phyloP scores from a whole-genome alignment of 164 flowering plant genomes.

The Tinospora cordifolia region DNA sequence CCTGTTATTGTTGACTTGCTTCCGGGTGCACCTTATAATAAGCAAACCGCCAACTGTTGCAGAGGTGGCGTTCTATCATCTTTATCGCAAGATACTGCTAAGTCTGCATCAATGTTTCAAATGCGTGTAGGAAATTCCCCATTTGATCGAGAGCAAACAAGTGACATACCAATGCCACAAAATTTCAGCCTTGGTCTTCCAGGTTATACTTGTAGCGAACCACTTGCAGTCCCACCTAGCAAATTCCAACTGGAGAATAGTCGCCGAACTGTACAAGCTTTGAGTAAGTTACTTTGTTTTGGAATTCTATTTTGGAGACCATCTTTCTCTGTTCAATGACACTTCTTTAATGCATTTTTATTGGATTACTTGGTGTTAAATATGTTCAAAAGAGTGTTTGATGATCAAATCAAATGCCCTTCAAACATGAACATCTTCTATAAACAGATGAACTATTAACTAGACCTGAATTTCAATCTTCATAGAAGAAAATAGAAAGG shows the following conservation, averaged over 20 bases:
- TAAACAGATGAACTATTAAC: too few species aligned
- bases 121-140: constrained; percentile 34
- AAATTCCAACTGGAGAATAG: constrained; percentile 33
- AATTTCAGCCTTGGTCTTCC: constrained; percentile 53
- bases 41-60: constrained; percentile 59
- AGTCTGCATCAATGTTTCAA: constrained; percentile 32
- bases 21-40: constrained; percentile 48
- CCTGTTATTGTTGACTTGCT: constrained; percentile 47
- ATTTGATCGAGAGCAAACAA: not conserved
- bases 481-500: too few species aligned
- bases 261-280: constrained; percentile 52
- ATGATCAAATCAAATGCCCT: too few species aligned
- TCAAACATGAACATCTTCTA: too few species aligned
- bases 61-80: constrained; percentile 62
- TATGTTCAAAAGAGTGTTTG: too few species aligned
- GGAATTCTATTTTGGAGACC: not conserved
- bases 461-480: too few species aligned
- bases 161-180: constrained; percentile 22
- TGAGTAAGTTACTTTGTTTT: constrained; percentile 32
- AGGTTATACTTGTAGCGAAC: constrained; percentile 56
- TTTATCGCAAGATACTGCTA: constrained; percentile 41
- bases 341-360: not conserved
- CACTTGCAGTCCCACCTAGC: constrained; percentile 38
- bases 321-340: not conserved
- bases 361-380: too few species aligned